Base-by-base conservation (phyloP, 495 filamentous ascomycete genomes). In the Aspergillus conjunctus region DNA sequence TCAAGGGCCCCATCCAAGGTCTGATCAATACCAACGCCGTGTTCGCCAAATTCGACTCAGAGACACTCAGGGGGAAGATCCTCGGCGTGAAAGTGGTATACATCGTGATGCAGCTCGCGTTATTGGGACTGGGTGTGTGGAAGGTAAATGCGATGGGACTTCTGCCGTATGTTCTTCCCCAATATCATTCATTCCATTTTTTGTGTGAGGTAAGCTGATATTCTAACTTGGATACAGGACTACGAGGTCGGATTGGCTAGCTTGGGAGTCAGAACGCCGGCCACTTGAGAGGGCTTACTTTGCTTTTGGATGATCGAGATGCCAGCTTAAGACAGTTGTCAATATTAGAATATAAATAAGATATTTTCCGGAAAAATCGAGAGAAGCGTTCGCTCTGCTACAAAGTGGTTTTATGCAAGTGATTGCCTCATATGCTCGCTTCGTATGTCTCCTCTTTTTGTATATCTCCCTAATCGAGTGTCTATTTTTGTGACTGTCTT, bases 61-160 rank as follows among this genome's bases (percentile, higher is more conserved):
- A 92, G 31, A 85, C 82, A n/a, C 95, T 89, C 48, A 81, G 82
- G 67, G 69, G 69, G 9, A 85, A 89, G 61, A 77, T 99, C 58
- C 68, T 92, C 56, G 80, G 84, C 46, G 92, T 93, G 41, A 98
- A 98, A 80, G 71, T 86, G 46, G 88, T 90, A 5, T 99, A 96
- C 69, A 84, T 98, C 22, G 76, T 83, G 31, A 92, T 93, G 87
- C 93, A 99, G 72, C 68, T 95, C 53, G 71, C 91, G 59, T 85
- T 91, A 46, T 71, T 99, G 71, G 91, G 79, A 0, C 73, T 98
- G 73, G 94, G 94, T 5, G 77, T 99, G 51, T 99, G 92, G 92
- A 99, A 99, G 73, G 86, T 99, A 26, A 96, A 98, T 77, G 84
- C 82, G 43, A 99, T 99, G 94, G 94, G 95, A 3, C 75, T 98